phyloP scores from a whole-genome alignment of 2,329 filamentous ascomycete genomes.

The Tothia fuscella region DNA sequence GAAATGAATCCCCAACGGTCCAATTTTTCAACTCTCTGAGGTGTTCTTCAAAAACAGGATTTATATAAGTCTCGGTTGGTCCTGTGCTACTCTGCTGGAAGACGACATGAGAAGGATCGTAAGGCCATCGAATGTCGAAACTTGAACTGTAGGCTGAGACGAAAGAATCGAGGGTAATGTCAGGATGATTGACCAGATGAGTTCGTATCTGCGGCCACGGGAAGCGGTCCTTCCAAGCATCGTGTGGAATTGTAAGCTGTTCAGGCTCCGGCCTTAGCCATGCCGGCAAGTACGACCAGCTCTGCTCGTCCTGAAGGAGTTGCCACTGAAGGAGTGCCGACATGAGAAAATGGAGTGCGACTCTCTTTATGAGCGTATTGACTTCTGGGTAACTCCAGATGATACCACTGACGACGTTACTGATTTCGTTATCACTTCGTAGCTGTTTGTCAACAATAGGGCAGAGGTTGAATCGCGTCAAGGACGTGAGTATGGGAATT shows the following conservation, averaged over 20 bases:
- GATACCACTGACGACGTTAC: slow-evolving; percentile 14
- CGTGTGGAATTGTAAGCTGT: slow-evolving; percentile 15
- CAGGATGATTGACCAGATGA: slow-evolving; percentile 16
- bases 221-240: slow-evolving; percentile 18
- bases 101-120: slow-evolving; percentile 16
- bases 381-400: slow-evolving; percentile 15
- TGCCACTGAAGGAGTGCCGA: slow-evolving; percentile 15
- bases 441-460: not conserved
- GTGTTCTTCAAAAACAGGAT: not conserved
- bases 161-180: slow-evolving; percentile 17
- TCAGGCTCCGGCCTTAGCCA: slow-evolving; percentile 16
- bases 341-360: slow-evolving; percentile 18
- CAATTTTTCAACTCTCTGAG: not conserved
- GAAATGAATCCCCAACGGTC: no score
- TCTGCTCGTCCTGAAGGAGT: slow-evolving; percentile 14
- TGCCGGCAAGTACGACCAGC: slow-evolving; percentile 16
- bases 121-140: slow-evolving; percentile 17
- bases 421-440: slow-evolving; percentile 14
- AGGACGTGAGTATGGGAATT: no score
- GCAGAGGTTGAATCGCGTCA: not conserved
- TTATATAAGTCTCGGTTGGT: no score
- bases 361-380: slow-evolving; percentile 17
- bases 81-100: no score
- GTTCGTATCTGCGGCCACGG: slow-evolving; percentile 16
- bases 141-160: slow-evolving; percentile 15